Evolutionary conservation across 2,329 filamentous ascomycete genomes (phyloP).

Genomic region (Colletotrichum costaricense): DNA sequence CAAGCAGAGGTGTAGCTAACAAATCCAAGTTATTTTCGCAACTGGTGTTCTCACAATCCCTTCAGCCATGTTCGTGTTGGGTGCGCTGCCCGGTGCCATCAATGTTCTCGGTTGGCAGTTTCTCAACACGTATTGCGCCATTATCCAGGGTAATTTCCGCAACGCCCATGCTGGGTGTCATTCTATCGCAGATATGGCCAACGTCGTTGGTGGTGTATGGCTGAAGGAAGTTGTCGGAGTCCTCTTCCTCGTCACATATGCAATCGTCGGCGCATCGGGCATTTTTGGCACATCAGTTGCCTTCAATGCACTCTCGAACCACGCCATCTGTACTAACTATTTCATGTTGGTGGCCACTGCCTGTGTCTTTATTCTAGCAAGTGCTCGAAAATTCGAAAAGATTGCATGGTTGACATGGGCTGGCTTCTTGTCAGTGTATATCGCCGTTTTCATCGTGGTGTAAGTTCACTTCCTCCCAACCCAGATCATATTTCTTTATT

Average conservation of each 20-base stretch:
- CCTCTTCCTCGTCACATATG: slow-evolving; percentile 68
- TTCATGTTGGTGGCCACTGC: slow-evolving; percentile 65
- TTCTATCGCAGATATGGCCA: slow-evolving; percentile 65
- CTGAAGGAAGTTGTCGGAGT: slow-evolving; percentile 64
- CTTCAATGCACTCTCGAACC: slow-evolving; percentile 68
- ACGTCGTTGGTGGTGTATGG: slow-evolving; percentile 63
- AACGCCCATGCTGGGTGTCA: slow-evolving; percentile 52
- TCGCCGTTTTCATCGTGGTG: slow-evolving; percentile 68
- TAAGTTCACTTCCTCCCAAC: slow-evolving; percentile 39
- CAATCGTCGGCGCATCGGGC: slow-evolving; percentile 66
- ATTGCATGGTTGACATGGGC: slow-evolving; percentile 72
- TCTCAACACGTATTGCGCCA: slow-evolving; percentile 53
- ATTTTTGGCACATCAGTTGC: slow-evolving; percentile 70
- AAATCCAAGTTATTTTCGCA: slow-evolving; percentile 51
- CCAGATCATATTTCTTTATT: too few species aligned
- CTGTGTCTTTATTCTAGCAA: slow-evolving; percentile 60
- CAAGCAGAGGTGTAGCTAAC: not conserved
- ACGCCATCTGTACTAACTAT: slow-evolving; percentile 69
- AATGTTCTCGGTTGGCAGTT: slow-evolving; percentile 55
- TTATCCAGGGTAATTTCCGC: slow-evolving; percentile 53
- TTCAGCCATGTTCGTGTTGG: slow-evolving; percentile 53
- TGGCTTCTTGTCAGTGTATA: slow-evolving; percentile 68
- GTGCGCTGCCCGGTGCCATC: slow-evolving; percentile 54
- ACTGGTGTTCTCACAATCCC: slow-evolving; percentile 56
- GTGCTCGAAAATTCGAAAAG: slow-evolving; percentile 68